Evolutionary conservation across 2,329 filamentous ascomycete genomes (phyloP).

Genomic region (Arthrobotrys megalospora): DNA sequence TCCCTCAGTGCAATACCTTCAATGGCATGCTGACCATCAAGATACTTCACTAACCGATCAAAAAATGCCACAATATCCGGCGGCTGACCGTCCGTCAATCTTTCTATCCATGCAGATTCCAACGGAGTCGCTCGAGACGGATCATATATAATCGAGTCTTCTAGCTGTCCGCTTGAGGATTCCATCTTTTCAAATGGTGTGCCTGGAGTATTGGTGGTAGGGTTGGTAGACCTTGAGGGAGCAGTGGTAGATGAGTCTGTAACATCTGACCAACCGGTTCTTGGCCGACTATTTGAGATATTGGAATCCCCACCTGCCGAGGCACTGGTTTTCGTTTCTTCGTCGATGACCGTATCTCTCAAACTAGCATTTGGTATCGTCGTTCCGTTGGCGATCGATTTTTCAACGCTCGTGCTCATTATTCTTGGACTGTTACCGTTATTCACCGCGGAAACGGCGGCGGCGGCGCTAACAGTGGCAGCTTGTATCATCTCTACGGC

Average conservation of each 20-base stretch:
- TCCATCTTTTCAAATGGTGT: conserved; percentile 68
- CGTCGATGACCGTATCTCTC: conserved; percentile 16
- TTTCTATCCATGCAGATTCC: conserved; percentile 79
- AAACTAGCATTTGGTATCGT: conserved; percentile 34
- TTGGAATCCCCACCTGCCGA: conserved; percentile 44
- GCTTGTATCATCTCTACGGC: conserved; percentile 46
- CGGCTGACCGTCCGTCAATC: conserved; percentile 63
- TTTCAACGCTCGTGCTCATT: conserved; percentile 51
- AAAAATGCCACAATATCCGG: conserved; percentile 63
- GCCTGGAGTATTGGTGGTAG: conserved; percentile 61
- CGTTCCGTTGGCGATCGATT: conserved; percentile 61
- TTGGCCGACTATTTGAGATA: conserved; percentile 63
- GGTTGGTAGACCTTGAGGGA: conserved; percentile 43
- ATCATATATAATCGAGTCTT: conserved; percentile 78
- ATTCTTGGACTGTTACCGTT: conserved; percentile 60
- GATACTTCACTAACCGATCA: conserved; percentile 80
- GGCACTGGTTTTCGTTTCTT: conserved; percentile 17
- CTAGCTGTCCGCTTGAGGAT: conserved; percentile 69
- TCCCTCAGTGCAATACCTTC: conserved; percentile 90
- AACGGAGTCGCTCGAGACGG: conserved; percentile 83
- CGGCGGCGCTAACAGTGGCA: conserved; percentile 64
- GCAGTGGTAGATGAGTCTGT: conserved; percentile 61
- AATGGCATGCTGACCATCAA: conserved; percentile 86
- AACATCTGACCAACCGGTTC: conserved; percentile 59
- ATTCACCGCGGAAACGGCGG: conserved; percentile 58